Evolutionary conservation across 1,139 yeast genomes (phyloP), one percentile per base, ranked within the genome.

Genomic region (Suzukiozyma palmioleophila): DNA sequence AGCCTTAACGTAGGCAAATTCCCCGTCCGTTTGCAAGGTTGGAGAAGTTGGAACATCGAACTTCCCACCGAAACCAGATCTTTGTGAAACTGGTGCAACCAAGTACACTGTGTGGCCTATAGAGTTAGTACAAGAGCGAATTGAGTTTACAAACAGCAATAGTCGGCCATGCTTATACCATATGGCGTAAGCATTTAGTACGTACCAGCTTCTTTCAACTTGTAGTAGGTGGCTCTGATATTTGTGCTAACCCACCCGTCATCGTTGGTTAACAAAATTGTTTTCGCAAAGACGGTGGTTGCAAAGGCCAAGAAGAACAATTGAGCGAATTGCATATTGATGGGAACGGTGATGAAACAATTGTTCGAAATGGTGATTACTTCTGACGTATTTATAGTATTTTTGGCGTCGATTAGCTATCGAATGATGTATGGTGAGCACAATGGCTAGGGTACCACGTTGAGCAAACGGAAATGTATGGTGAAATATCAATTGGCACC

Each of bases 221-320:
- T 75, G 49, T 70, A 63, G 69, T 77, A 78, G 32, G 79, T 59
- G 30, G 83, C 81, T 60, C 83, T 73, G 56, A 78, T 73, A 58
- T 77, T 76, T 43, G 82, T 76, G 26, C 82, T 62, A 18, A 71
- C 72, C 77, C 77, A 78, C 29, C 79, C 73, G 52, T 78, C 84
- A 58, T 78, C 84, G 53, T 78, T 77, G 49, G 82, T 70, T 44
- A 78, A 63, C 42, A 78, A 58, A 50, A 78, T 77, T 60, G 70
- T 77, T 55, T 77, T 69, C 42, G 66, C 61, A 9, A 54, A 28
- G 36, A 48, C 49, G 38, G 46, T 41, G 31, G 57, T 37, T 27
- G 51, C 41, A 13, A 48, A 41, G 16, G 40, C 37, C 27, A 45
- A 42, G 29, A 48, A 41, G 5, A 46, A 31, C 18, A 49, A 42